phyloP scores from a whole-genome alignment of 345 rosid genomes.

The Pseudoturritis turrita region DNA sequence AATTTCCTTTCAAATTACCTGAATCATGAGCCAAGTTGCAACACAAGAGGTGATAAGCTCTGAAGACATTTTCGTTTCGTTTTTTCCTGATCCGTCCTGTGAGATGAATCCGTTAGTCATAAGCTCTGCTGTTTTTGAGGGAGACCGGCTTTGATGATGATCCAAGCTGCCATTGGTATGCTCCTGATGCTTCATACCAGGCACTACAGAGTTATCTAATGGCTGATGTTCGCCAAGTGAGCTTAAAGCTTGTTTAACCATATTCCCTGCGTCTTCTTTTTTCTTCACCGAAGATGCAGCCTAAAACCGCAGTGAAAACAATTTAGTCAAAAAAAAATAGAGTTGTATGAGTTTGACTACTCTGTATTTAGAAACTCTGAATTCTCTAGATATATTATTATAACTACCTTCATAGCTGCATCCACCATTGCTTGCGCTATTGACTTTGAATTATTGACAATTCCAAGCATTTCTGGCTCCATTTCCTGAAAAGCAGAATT shows the following conservation, averaged over 20 bases:
- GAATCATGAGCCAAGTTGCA: constrained; percentile 74
- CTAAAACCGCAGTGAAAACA: constrained; percentile 37
- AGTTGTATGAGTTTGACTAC: neutral
- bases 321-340: neutral
- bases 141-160: constrained; percentile 1
- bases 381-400: neutral
- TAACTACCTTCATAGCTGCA: constrained; percentile 74
- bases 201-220: constrained; percentile 12
- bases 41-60: constrained; percentile 85
- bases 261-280: constrained; percentile 55
- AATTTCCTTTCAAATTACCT: constrained; percentile 41
- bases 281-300: constrained; percentile 56
- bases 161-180: constrained; percentile 24
- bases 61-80: constrained; percentile 45
- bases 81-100: constrained; percentile 30
- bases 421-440: constrained; percentile 80
- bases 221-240: constrained; percentile 36
- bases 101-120: constrained; percentile 26
- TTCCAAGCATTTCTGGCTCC: constrained; percentile 56
- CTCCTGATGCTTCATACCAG: constrained; percentile 20
- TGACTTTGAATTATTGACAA: constrained; percentile 58
- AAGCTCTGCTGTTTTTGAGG: constrained; percentile 29
- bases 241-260: constrained; percentile 56
- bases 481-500: constrained; percentile 45
- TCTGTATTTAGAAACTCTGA: neutral